Percentiles rank a stretch among this genome's conserved stretches.
These are phyloP conservation scores for Medicago ruthenica DNA, from an alignment of 306 rosid genomes.

Conservation along the genomic window DNA sequence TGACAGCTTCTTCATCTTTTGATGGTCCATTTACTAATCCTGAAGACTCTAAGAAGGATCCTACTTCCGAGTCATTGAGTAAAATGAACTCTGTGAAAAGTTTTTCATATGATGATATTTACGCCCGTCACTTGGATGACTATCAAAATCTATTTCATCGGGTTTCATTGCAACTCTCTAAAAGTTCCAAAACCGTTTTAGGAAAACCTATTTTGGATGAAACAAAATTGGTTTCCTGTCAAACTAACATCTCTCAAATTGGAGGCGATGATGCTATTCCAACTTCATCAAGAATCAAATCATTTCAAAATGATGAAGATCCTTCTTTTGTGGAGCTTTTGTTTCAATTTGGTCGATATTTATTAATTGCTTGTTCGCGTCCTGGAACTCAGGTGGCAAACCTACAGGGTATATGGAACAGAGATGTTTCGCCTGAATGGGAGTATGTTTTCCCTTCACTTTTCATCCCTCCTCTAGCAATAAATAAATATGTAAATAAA, in stretches of 20 bases:
- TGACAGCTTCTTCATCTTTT: conserved; percentile 82
- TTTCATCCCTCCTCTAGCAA: too few relatives aligned
- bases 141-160: conserved; percentile 86
- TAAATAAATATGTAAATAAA: too few relatives aligned
- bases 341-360: too few relatives aligned
- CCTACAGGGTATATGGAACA: too few relatives aligned
- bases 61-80: conserved; percentile 66
- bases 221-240: not conserved
- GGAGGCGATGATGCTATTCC: too few relatives aligned
- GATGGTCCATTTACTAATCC: conserved; percentile 79
- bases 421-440: too few relatives aligned
- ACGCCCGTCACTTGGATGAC: conserved; percentile 71
- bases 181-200: conserved; percentile 54
- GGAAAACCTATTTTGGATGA: conserved; percentile 11
- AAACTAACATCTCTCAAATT: conserved; percentile 39
- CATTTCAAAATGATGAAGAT: too few relatives aligned
- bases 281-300: too few relatives aligned
- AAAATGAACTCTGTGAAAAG: conserved; percentile 54
- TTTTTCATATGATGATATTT: conserved; percentile 64
- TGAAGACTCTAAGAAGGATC: conserved; percentile 76
- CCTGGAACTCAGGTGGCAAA: too few relatives aligned
- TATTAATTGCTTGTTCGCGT: too few relatives aligned
- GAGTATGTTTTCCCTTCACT: too few relatives aligned
- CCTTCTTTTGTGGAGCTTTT: too few relatives aligned
- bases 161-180: conserved; percentile 82